phyloP scores from a whole-genome alignment of 768 basidiomycete genomes.

The Hygrophorus russula region DNA sequence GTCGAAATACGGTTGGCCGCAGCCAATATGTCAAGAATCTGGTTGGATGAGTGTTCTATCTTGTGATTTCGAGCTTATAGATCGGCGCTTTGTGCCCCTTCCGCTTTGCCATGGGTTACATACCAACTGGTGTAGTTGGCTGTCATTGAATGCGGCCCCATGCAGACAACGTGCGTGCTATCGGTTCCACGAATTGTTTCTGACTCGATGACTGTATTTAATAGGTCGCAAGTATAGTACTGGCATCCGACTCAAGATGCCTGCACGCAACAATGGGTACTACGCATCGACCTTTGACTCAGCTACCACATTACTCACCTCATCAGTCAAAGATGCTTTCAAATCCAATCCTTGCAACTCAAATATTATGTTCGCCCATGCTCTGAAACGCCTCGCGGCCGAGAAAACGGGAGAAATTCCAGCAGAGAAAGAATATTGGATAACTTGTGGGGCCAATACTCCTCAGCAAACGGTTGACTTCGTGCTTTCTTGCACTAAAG shows the following conservation, averaged over 20 bases:
- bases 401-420: conserved; percentile 1
- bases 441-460: conserved; percentile 25
- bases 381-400: conserved; percentile 6
- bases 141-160: too few relatives aligned
- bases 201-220: not conserved
- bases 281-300: conserved; percentile 11
- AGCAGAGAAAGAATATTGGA: conserved; percentile 11
- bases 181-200: not conserved
- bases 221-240: not conserved
- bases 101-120: too few relatives aligned
- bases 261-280: not conserved
- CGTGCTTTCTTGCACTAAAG: conserved; percentile 36
- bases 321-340: conserved; percentile 19
- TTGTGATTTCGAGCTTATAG: too few relatives aligned
- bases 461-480: conserved; percentile 21
- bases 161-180: not conserved
- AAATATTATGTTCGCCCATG: conserved; percentile 15
- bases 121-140: too few relatives aligned
- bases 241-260: conserved; percentile 3
- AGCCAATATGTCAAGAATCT: too few relatives aligned
- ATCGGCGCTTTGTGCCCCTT: too few relatives aligned
- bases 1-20: too few relatives aligned
- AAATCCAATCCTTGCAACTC: conserved; percentile 15
- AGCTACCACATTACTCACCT: conserved; percentile 19
- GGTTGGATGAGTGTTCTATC: too few relatives aligned